Evolutionary conservation across 257 asterid genomes (phyloP), one percentile per base, ranked within the genome.

Genomic region (Lantana camara): DNA sequence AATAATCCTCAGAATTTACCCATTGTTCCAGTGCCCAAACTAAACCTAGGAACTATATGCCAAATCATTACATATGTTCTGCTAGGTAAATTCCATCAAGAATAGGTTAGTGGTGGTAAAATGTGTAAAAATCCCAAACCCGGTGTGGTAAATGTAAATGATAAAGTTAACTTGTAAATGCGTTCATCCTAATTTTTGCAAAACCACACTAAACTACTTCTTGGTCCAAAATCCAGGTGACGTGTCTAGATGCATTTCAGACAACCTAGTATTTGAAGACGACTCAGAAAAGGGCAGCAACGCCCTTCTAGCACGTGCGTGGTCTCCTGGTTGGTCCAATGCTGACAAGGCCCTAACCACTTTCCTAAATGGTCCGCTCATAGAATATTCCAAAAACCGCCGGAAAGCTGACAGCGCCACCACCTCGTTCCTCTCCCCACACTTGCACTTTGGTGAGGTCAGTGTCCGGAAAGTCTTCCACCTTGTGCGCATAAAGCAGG

Each of bases 291-390:
- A 80, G 61, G 96, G 95, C 65, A 91, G 98, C 77, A 92, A 92
- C 44, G 98, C 98, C 17, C 97, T 92, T 71, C 95, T 92, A 1
- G 87, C 89, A 30, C 84, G 97, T 7, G 98, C 95, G 20, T 92
- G 96, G 98, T 80, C 98, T 7, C 98, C 97, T 3, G 97, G 98
- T 64, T 92, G 97, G 98, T 86, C 93, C 75, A 86, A 79, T 72
- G 97, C 96, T 22, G 91, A 92, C 67, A 89, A 87, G 77, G 93
- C 98, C 21, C 82, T 89, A 6, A 77, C 88, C 13, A 68, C 89
- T 52, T 92, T 92, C 75, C 60, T 87, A 52, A 92, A 92, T 38
- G 97, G 96, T 22, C 84, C 95, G 5, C 82, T 92, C 55, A 59
- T 86, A 29, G 98, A 82, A 74, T 89, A 92, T 82, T 83, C 96